Conservation (phyloP, 1,139 yeast species). For the Yamadazyma mexicana region DNA sequence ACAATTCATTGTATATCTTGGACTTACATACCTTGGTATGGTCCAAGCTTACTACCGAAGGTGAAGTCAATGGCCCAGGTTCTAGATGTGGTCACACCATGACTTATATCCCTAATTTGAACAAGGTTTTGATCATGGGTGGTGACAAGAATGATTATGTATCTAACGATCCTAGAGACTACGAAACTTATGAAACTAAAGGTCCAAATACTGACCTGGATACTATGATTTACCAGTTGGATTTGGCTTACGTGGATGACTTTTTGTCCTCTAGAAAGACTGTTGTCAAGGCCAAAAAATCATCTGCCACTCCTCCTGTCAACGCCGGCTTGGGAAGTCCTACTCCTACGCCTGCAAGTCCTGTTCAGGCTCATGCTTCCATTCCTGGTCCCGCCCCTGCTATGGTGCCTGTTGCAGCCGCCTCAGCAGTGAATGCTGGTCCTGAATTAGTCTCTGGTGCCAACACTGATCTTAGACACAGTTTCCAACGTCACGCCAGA, state of each 20-base stretch:
- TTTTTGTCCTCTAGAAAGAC: conserved; percentile 26
- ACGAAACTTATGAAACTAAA: conserved; percentile 50
- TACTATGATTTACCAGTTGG: conserved; percentile 66
- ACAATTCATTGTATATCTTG: conserved; percentile 71
- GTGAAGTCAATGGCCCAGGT: conserved; percentile 58
- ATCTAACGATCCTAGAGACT: conserved; percentile 34
- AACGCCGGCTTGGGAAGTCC: not conserved
- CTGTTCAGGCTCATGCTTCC: conserved; percentile 2
- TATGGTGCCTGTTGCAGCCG: no score
- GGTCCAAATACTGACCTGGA: conserved; percentile 47
- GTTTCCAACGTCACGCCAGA: conserved; percentile 37
- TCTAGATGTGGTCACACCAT: conserved; percentile 94
- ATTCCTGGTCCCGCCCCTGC: conserved; percentile 6
- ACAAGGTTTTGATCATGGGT: conserved; percentile 83
- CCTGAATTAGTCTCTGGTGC: conserved; percentile 3
- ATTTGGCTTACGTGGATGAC: conserved; percentile 39
- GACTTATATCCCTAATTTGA: conserved; percentile 63
- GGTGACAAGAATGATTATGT: conserved; percentile 77
- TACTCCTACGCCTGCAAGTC: not conserved
- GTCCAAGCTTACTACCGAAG: conserved; percentile 57
- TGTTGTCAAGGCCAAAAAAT: conserved; percentile 17
- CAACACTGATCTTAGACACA: conserved; percentile 16
- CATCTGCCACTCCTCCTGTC: conserved; percentile 11
- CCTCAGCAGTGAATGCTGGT: conserved; percentile 12
- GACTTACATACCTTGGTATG: conserved; percentile 72